Evolutionary conservation across 2,329 filamentous ascomycete species (phyloP).

Genomic region (Rhinocladiella similis): DNA sequence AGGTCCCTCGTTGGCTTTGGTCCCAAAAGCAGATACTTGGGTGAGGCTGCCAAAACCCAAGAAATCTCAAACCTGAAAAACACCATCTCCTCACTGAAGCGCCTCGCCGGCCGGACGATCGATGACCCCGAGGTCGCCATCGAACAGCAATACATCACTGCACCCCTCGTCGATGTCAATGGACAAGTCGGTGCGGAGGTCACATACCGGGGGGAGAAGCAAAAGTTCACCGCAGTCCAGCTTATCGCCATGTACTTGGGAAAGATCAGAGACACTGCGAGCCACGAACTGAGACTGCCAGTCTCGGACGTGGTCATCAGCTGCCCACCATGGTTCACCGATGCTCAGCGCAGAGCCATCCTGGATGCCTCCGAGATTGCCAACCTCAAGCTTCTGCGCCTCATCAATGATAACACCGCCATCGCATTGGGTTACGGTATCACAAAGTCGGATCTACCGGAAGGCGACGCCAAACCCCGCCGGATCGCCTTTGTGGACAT

Average conservation of each 20-base stretch:
- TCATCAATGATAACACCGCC: conserved; percentile 98
- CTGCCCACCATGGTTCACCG: conserved; percentile 95
- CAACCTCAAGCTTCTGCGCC: conserved; percentile 83
- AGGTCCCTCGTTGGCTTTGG: conserved; percentile 95
- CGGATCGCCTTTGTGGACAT: conserved; percentile 92
- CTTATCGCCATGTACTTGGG: conserved; percentile 92
- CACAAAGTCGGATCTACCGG: conserved; percentile 91
- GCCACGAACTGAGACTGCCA: conserved; percentile 82
- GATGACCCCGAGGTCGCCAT: conserved; percentile 89
- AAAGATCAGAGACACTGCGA: conserved; percentile 88
- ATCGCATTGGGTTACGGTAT: conserved; percentile 96
- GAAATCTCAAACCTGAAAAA: conserved; percentile 99
- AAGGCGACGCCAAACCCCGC: conserved; percentile 84
- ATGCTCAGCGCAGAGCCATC: conserved; percentile 83
- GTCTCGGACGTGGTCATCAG: conserved; percentile 93
- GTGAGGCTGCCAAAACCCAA: conserved; percentile 95
- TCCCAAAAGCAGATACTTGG: conserved; percentile 88
- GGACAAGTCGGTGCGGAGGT: conserved; percentile 96
- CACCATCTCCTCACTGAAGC: conserved; percentile 90
- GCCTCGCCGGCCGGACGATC: conserved; percentile 82
- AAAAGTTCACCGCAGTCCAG: conserved; percentile 92
- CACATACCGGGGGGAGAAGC: conserved; percentile 88
- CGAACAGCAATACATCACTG: conserved; percentile 89
- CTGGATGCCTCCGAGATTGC: conserved; percentile 92
- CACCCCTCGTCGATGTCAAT: conserved; percentile 82